phyloP scores from a whole-genome alignment of 208 protist species.

The Herpetomonas muscarum region DNA sequence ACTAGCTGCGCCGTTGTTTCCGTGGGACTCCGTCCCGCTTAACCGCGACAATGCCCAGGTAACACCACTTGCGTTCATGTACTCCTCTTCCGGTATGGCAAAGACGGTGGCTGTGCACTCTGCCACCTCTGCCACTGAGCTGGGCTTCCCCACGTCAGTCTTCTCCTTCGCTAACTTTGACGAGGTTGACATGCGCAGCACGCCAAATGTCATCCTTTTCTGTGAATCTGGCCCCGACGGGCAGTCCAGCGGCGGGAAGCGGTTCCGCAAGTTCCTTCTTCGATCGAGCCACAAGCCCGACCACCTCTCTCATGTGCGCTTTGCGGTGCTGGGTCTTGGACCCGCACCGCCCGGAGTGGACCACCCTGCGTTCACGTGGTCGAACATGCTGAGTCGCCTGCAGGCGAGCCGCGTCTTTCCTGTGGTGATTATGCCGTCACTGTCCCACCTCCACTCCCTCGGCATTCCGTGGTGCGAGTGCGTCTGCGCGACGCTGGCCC shows the following conservation, averaged over 20 bases:
- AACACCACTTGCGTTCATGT: constrained; percentile 29
- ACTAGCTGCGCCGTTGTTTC: constrained; percentile 6
- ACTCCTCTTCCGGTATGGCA: constrained; percentile 49
- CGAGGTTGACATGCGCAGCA: constrained; percentile 13
- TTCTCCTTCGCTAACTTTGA: constrained; percentile 29
- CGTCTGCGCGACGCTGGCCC: constrained; percentile 29
- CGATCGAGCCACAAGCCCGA: constrained; percentile 30
- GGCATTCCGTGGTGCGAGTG: constrained; percentile 43
- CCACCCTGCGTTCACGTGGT: constrained; percentile 30
- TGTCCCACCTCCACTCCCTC: constrained; percentile 45
- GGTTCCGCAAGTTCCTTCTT: constrained; percentile 31
- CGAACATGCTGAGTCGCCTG: constrained; percentile 24
- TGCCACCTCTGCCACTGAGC: constrained; percentile 16
- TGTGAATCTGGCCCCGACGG: constrained; percentile 31
- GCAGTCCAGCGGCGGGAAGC: constrained; percentile 21
- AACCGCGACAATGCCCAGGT: constrained; percentile 15
- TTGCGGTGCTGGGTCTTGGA: constrained; percentile 39
- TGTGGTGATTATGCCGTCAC: constrained; percentile 35
- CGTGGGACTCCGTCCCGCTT: constrained; percentile 33
- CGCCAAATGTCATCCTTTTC: constrained; percentile 40
- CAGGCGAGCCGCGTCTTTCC: constrained; percentile 57
- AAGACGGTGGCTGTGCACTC: constrained; percentile 38
- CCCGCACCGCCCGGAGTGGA: constrained; percentile 12
- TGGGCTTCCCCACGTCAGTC: constrained; percentile 28
- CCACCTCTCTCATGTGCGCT: constrained; percentile 30